These are phyloP conservation scores for Kandelia obovata DNA, from an alignment of 345 rosid species.

Conservation along the genomic window DNA sequence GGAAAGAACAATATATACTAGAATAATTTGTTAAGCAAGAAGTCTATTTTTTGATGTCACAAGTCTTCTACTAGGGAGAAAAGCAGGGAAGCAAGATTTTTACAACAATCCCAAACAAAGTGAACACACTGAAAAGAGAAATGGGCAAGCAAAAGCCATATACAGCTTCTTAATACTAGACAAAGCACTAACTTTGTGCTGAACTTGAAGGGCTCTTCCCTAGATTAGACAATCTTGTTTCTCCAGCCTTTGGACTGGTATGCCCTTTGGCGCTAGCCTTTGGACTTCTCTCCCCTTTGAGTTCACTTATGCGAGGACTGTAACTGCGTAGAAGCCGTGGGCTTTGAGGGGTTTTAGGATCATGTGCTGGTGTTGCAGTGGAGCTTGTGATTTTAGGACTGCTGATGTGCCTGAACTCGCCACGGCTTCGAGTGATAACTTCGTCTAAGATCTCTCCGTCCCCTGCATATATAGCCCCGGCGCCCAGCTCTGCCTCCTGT, in stretches of 20 bases:
- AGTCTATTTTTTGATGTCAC: conserved; percentile 13
- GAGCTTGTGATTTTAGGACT: conserved; percentile 33
- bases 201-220: conserved; percentile 58
- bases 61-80: conserved; percentile 2
- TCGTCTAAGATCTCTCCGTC: conserved; percentile 33
- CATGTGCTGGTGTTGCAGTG: conserved; percentile 53
- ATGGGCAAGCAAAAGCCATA: conserved; percentile 24
- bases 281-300: conserved; percentile 69
- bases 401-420: conserved; percentile 30
- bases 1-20: too few relatives aligned
- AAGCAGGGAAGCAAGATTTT: conserved; percentile 20
- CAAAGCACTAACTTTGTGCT: background rate
- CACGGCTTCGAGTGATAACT: conserved; percentile 29
- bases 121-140: conserved; percentile 23
- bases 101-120: conserved; percentile 24
- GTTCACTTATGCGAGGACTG: conserved; percentile 65
- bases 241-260: conserved; percentile 48
- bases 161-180: background rate
- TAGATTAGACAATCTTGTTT: conserved; percentile 41
- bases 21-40: conserved; percentile 4
- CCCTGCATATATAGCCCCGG: conserved; percentile 17
- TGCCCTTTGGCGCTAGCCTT: conserved; percentile 31
- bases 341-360: conserved; percentile 41
- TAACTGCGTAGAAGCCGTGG: conserved; percentile 34
- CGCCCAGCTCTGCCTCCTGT: conserved; percentile 27